A percentile compares a stretch with the other conserved stretches of the same genome.
These are phyloP conservation scores for Eucommia ulmoides DNA, from an alignment of 257 asterid species.

Conservation along the genomic window DNA sequence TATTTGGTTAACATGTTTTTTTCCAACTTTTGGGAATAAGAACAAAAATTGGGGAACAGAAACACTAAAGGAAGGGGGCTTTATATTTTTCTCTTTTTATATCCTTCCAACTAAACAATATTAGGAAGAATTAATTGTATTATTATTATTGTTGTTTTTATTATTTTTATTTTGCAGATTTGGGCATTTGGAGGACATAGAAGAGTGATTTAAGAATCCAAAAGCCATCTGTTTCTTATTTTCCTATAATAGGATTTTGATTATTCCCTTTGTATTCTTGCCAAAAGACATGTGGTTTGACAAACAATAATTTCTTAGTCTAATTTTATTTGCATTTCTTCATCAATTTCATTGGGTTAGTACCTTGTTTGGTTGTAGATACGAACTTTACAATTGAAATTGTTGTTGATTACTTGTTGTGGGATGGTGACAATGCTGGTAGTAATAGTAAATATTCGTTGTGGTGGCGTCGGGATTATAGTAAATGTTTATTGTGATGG, in stretches of 20 bases:
- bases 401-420: too few species aligned
- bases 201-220: neutral
- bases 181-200: slow-evolving; percentile 3
- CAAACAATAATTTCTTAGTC: neutral
- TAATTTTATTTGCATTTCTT: neutral
- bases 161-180: neutral
- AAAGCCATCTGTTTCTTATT: neutral
- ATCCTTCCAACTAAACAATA: neutral
- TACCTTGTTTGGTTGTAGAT: neutral
- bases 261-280: neutral
- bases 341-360: neutral
- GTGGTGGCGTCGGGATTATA: neutral
- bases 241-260: neutral
- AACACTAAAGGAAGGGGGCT: neutral
- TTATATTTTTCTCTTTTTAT: neutral
- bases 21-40: neutral
- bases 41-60: neutral
- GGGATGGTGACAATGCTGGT: too few species aligned
- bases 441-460: neutral
- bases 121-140: neutral
- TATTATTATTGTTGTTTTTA: too few species aligned
- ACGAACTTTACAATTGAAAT: neutral
- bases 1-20: too few species aligned
- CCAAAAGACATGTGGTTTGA: neutral
- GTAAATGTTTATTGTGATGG: too few species aligned